A percentile compares a stretch with the other conserved stretches of the same genome.
Evolutionary conservation across 2,329 filamentous ascomycete genomes (phyloP).

Genomic region (Colletotrichum phormii): DNA sequence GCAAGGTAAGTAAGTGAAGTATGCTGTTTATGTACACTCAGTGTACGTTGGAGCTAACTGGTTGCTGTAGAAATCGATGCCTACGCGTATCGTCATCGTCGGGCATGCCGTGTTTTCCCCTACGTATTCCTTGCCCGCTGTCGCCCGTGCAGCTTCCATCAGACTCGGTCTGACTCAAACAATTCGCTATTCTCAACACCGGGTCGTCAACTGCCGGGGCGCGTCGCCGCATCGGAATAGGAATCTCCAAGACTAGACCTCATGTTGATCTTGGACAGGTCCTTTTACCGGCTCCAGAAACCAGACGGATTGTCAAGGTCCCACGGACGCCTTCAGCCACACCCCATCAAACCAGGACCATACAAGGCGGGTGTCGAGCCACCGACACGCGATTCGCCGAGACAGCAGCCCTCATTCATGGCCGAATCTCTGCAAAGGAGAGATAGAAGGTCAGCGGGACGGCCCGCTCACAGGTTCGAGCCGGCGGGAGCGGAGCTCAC

Average conservation of each 20-base stretch:
- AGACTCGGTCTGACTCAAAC: too few species aligned
- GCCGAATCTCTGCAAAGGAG: background rate
- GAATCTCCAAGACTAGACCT: background rate
- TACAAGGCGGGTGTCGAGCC: background rate
- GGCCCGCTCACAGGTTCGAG: constrained; percentile 12
- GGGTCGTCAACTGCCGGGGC: too few species aligned
- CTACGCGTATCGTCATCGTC: too few species aligned
- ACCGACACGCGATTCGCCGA: background rate
- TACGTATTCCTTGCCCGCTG: too few species aligned
- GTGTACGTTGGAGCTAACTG: too few species aligned
- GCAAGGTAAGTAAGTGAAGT: too few species aligned
- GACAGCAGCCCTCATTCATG: background rate
- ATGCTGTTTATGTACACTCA: too few species aligned
- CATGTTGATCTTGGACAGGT: background rate
- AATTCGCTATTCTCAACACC: too few species aligned
- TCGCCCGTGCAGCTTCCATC: too few species aligned
- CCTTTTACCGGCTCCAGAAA: background rate
- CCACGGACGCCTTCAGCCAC: background rate
- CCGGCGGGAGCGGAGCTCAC: background rate
- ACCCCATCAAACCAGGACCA: background rate
- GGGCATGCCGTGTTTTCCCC: too few species aligned
- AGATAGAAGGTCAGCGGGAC: constrained; percentile 1
- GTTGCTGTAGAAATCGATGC: too few species aligned
- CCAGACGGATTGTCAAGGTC: background rate
- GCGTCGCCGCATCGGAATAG: background rate